Evolutionary conservation across 2,329 filamentous ascomycete genomes (phyloP).

Genomic region (Teratosphaeria zuluensis): DNA sequence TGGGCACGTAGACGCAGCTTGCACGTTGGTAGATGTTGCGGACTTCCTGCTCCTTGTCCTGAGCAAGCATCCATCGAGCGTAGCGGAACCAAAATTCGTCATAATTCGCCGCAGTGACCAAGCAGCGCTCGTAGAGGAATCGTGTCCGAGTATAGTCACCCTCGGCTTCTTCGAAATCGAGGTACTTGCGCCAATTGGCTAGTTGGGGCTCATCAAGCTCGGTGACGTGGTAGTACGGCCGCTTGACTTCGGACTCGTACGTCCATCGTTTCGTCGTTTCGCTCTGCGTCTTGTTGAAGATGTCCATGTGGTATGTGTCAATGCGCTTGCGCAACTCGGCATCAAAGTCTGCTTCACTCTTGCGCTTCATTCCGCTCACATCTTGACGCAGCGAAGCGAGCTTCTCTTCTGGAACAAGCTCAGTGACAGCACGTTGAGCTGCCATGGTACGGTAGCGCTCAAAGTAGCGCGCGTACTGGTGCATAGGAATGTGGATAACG

Average conservation of each 20-base stretch:
- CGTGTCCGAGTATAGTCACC: conserved; percentile 64
- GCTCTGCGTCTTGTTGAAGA: conserved; percentile 70
- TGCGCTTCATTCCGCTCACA: conserved; percentile 52
- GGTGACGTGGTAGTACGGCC: conserved; percentile 93
- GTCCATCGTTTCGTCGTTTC: conserved; percentile 92
- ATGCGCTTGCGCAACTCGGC: conserved; percentile 71
- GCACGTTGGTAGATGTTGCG: conserved; percentile 87
- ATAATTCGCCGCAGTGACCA: conserved; percentile 88
- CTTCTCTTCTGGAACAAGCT: conserved; percentile 65
- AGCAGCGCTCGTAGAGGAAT: conserved; percentile 85
- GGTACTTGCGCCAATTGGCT: conserved; percentile 86
- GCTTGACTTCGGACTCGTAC: conserved; percentile 88
- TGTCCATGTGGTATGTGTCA: conserved; percentile 69
- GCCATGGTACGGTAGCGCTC: conserved; percentile 77
- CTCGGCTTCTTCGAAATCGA: conserved; percentile 88
- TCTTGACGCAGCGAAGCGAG: conserved; percentile 35
- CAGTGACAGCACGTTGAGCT: conserved; percentile 59
- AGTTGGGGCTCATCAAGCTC: conserved; percentile 80
- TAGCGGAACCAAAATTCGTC: conserved; percentile 99
- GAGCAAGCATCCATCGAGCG: conserved; percentile 81
- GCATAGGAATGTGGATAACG: conserved; percentile 82
- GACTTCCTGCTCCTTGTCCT: conserved; percentile 80
- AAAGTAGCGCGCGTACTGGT: conserved; percentile 91
- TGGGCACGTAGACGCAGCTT: conserved; percentile 73
- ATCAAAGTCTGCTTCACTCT: conserved; percentile 70